Base-by-base conservation (phyloP, 371 early-diverging fungal genomes). In the Syncephalis plumigaleata region DNA sequence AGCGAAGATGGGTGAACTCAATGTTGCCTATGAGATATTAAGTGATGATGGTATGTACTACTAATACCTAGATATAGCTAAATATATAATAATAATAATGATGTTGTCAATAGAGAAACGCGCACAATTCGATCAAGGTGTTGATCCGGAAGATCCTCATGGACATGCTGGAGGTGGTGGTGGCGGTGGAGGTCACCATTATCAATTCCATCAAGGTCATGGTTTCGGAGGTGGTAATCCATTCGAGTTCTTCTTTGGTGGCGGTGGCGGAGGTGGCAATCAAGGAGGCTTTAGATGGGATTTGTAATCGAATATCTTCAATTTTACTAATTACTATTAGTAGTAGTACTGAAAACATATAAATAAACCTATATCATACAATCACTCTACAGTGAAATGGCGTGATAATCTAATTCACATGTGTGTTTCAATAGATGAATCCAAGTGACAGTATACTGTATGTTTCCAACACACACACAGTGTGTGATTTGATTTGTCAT, bases 21-120 rank as follows among this genome's bases (percentile, higher is more conserved):
- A 94, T 54, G 77, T 81, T 54, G 94, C 98, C 1, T 89, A 92
- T 58, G 89, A 88, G 65, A 83, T 91, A 1, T 59, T 95, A 45
- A 77, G 68, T 46, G 77, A 94, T 58, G 77, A 83, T 25, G 78
- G 75, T 75, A 27, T 38, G 16, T 39, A 42, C 36, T 44, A 16
- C 21, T 31, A 36, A 31, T 51, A 2, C 42, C 42, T 53, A 55
- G 59, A 65, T 22, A 48, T 61, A 40, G 9, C 39, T 26, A 5
- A 23, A 36, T 11, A 40, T 16, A 39, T 48, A 42, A 20, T 44
- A 39, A 43, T 16, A n/a, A 9, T 9, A 39, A 8, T 56, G 9
- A 9, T 18, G 42, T 24, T 16, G 16, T 39, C n/a, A n/a, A 48
- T 59, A 79, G 81, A 46, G 55, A 62, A 54, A 31, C 67, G 83